Conservation (phyloP, 192 early-diverging fungal species). For the Coemansia brasiliensis region DNA sequence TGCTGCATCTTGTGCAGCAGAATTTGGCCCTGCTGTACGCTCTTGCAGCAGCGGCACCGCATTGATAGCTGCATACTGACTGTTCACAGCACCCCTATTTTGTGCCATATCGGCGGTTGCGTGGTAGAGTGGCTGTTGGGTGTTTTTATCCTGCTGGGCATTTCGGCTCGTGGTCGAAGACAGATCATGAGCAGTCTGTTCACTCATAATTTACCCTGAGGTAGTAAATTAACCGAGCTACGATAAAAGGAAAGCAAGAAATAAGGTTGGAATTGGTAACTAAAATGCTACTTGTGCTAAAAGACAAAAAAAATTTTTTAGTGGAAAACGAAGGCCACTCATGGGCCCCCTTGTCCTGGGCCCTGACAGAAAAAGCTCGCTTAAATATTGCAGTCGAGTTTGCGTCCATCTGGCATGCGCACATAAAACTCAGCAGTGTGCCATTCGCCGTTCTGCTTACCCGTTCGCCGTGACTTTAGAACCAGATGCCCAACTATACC, state of each 20-base stretch:
- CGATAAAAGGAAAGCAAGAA: background rate
- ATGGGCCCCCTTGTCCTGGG: no score
- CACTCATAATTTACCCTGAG: slow-evolving; percentile 55
- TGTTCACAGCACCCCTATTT: background rate
- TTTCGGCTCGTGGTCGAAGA: slow-evolving; percentile 17
- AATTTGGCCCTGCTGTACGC: slow-evolving; percentile 9
- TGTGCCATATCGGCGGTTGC: background rate
- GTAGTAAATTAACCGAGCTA: slow-evolving; percentile 61
- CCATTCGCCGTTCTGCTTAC: slow-evolving; percentile 56
- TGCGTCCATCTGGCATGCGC: slow-evolving; percentile 33
- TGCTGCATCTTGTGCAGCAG: slow-evolving; percentile 15
- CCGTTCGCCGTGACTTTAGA: slow-evolving; percentile 45
- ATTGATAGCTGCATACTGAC: slow-evolving; percentile 40
- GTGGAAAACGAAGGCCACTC: background rate
- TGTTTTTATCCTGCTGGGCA: background rate
- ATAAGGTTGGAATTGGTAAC: background rate
- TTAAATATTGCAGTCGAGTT: slow-evolving; percentile 29
- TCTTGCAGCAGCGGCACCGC: slow-evolving; percentile 24
- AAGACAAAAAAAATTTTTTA: background rate
- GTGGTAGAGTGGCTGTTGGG: no score
- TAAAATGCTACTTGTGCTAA: background rate
- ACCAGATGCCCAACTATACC: slow-evolving; percentile 39
- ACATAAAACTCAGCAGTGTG: slow-evolving; percentile 48
- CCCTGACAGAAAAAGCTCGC: no score
- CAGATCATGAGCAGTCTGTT: slow-evolving; percentile 16